phyloP scores from a whole-genome alignment of 192 early-diverging fungal species.

The Backusella psychrophila region DNA sequence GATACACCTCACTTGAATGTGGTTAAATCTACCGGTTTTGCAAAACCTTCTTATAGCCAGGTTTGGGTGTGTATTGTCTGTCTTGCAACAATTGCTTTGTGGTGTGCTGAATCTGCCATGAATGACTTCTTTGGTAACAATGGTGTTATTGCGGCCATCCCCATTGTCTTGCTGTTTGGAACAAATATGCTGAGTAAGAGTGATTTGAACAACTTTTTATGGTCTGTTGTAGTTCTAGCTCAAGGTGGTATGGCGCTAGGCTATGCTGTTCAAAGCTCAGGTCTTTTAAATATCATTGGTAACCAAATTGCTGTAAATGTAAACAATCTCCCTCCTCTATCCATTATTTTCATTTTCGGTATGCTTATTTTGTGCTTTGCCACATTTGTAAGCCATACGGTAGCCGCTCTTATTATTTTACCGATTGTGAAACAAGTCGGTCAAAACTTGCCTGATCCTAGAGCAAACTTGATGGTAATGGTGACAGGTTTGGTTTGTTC shows the following conservation, averaged over 20 bases:
- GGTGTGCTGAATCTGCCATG: constrained; percentile 59
- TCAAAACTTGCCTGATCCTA: constrained; percentile 52
- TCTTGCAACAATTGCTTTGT: constrained; percentile 59
- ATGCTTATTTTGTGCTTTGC: constrained; percentile 62
- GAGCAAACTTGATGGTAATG: constrained; percentile 66
- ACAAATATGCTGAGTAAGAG: constrained; percentile 66
- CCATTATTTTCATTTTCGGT: constrained; percentile 56
- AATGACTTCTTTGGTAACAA: constrained; percentile 63
- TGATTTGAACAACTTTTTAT: constrained; percentile 68
- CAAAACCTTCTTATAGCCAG: constrained; percentile 1
- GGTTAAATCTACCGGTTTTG: constrained; percentile 1
- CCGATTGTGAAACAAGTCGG: constrained; percentile 70
- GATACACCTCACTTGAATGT: constrained; percentile 18
- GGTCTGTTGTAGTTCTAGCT: constrained; percentile 56
- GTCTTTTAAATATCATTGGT: constrained; percentile 61
- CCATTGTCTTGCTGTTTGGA: constrained; percentile 67
- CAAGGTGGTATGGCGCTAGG: constrained; percentile 77
- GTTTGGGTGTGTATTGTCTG: constrained; percentile 47
- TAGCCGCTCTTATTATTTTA: constrained; percentile 72
- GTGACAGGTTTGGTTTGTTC: constrained; percentile 52
- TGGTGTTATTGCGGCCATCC: constrained; percentile 70
- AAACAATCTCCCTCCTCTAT: constrained; percentile 46
- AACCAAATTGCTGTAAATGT: constrained; percentile 47
- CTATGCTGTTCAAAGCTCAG: constrained; percentile 56
- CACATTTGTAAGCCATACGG: constrained; percentile 71